These are phyloP conservation scores for Xylariaceae sp. DNA, from an alignment of 2,329 filamentous ascomycete species.

Conservation along the genomic window DNA sequence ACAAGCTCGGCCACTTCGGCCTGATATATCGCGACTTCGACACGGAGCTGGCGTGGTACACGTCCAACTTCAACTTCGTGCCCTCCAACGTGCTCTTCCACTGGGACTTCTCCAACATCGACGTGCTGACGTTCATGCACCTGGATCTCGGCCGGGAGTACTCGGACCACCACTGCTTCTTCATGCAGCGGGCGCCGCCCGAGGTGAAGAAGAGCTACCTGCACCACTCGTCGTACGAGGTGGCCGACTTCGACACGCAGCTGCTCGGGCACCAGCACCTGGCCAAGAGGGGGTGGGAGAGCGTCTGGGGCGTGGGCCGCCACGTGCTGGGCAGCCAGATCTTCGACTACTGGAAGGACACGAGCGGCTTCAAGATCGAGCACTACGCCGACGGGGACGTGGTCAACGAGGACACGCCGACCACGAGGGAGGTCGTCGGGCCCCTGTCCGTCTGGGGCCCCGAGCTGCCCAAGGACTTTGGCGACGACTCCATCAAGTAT, in stretches of 20 bases:
- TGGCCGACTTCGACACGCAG: conserved; percentile 52
- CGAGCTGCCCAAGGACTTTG: conserved; percentile 13
- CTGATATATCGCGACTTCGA: conserved; percentile 25
- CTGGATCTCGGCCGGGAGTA: conserved; percentile 40
- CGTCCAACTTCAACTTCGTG: conserved; percentile 25
- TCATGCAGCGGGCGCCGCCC: conserved; percentile 28
- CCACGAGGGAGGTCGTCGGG: conserved; percentile 22
- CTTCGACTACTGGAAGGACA: conserved; percentile 35
- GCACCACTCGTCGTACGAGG: conserved; percentile 50
- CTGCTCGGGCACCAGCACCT: conserved; percentile 50
- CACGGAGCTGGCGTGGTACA: conserved; percentile 23
- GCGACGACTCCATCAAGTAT: conserved; percentile 7
- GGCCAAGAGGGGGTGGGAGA: conserved; percentile 39
- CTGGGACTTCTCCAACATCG: conserved; percentile 12
- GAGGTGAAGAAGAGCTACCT: conserved; percentile 29
- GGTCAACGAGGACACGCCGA: conserved; percentile 36
- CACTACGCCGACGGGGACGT: conserved; percentile 54
- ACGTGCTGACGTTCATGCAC: conserved; percentile 35
- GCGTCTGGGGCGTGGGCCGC: conserved; percentile 50
- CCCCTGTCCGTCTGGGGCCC: conserved; percentile 15
- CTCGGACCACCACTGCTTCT: conserved; percentile 48
- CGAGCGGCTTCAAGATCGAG: conserved; percentile 36
- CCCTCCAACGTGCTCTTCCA: conserved; percentile 19
- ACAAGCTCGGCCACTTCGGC: conserved; percentile 26
- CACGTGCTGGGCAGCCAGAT: conserved; percentile 51